Percentiles rank a stretch among this genome's conserved stretches.
These are phyloP conservation scores for Penicillium thymicola DNA, from an alignment of 2,329 filamentous ascomycete species.

Conservation along the genomic window DNA sequence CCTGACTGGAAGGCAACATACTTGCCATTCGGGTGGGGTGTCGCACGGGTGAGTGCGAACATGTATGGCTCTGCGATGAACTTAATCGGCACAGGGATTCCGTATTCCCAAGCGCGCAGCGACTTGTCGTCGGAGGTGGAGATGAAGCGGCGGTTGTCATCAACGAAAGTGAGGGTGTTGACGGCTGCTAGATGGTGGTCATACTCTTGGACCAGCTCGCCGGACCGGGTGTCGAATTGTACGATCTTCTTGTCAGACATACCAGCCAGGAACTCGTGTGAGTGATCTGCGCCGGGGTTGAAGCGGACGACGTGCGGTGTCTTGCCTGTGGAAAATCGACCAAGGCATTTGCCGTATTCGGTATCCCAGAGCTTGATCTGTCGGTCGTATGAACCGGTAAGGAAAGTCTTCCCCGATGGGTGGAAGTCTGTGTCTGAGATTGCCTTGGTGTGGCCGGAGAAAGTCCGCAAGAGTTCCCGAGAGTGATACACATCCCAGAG, in stretches of 20 bases:
- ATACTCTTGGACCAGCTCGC: constrained; percentile 90
- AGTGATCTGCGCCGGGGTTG: constrained; percentile 73
- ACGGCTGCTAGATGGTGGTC: constrained; percentile 97
- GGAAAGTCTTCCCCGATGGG: constrained; percentile 73
- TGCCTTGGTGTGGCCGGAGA: constrained; percentile 83
- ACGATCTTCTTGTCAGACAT: constrained; percentile 99
- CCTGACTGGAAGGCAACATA: constrained; percentile 90
- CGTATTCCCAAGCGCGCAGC: constrained; percentile 95
- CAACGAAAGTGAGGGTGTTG: constrained; percentile 96
- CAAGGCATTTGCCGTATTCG: constrained; percentile 84
- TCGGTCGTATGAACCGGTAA: constrained; percentile 89
- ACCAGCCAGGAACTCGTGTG: constrained; percentile 88
- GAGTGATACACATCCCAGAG: constrained; percentile 94
- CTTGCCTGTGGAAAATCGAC: constrained; percentile 87
- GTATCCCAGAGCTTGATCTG: constrained; percentile 99
- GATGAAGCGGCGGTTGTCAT: constrained; percentile 92
- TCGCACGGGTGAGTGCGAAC: constrained; percentile 88
- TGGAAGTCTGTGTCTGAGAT: constrained; percentile 90
- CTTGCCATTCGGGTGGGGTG: constrained; percentile 83
- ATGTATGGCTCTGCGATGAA: constrained; percentile 97
- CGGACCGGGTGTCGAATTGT: constrained; percentile 85
- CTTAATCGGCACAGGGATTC: constrained; percentile 97
- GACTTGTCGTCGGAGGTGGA: constrained; percentile 97
- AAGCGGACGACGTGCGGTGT: constrained; percentile 94
- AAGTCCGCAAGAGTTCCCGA: constrained; percentile 84